These are phyloP conservation scores for Monosporozyma siamensis DNA, from an alignment of 805 yeast genomes.

Conservation along the genomic window DNA sequence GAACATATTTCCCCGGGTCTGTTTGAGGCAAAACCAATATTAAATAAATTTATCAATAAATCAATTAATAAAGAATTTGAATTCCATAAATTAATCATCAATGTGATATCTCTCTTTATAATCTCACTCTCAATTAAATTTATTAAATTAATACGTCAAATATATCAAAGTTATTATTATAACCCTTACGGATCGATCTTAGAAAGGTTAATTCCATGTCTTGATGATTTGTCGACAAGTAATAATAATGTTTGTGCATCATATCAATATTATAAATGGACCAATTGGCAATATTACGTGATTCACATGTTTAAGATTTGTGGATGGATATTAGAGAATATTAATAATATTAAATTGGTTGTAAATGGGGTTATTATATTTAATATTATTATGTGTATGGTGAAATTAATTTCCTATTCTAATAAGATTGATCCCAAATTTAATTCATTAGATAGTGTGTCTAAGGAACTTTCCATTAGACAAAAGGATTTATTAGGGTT, in stretches of 20 bases:
- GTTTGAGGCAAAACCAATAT: constrained; percentile 17
- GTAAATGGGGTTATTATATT: constrained; percentile 23
- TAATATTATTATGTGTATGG: constrained; percentile 26
- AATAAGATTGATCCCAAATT: constrained; percentile 12
- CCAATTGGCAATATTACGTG: neutral
- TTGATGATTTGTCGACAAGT: neutral
- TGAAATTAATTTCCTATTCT: constrained; percentile 26
- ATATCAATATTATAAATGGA: neutral
- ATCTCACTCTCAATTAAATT: constrained; percentile 24
- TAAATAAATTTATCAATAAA: constrained; percentile 26
- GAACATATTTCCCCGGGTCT: too few relatives aligned
- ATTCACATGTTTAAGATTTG: neutral
- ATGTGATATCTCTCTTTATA: constrained; percentile 26
- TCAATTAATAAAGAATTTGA: constrained; percentile 36
- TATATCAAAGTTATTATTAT: neutral
- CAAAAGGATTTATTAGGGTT: constrained; percentile 32
- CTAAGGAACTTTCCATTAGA: constrained; percentile 21
- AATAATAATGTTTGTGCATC: neutral
- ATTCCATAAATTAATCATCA: constrained; percentile 28
- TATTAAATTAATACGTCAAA: constrained; percentile 4
- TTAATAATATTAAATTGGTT: neutral
- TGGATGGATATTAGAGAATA: constrained; percentile 15
- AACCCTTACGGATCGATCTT: neutral
- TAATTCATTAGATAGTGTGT: too few relatives aligned
- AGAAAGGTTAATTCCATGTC: neutral